These are phyloP conservation scores for Calocybe gambosa DNA, from an alignment of 1,284 basidiomycete species.

Conservation along the genomic window DNA sequence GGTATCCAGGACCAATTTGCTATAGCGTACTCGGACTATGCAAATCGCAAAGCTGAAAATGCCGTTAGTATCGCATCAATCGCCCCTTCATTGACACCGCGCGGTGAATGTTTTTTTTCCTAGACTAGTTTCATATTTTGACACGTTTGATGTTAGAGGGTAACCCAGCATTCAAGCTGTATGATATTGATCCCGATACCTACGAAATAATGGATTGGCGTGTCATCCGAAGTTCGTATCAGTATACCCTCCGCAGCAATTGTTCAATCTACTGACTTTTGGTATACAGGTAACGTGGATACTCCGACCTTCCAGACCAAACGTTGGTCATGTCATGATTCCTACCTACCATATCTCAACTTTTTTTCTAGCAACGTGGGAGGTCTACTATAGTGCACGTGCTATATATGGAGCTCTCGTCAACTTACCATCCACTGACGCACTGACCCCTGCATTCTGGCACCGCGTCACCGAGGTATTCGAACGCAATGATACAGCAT, in stretches of 20 bases:
- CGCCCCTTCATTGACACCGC: constrained; percentile 52
- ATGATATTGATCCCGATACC: constrained; percentile 48
- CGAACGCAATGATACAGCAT: constrained; percentile 39
- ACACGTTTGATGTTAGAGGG: constrained; percentile 24
- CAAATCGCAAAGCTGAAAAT: constrained; percentile 38
- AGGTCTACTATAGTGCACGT: constrained; percentile 52
- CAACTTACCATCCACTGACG: constrained; percentile 23
- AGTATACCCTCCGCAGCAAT: not conserved
- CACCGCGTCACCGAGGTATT: constrained; percentile 54
- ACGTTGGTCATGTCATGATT: constrained; percentile 20
- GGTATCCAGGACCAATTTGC: constrained; percentile 47
- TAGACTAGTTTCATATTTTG: too few species aligned
- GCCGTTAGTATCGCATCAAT: constrained; percentile 46
- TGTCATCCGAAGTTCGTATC: constrained; percentile 34
- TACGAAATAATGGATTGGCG: constrained; percentile 46
- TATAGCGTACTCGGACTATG: constrained; percentile 51
- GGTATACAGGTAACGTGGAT: constrained; percentile 28
- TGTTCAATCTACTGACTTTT: constrained; percentile 1
- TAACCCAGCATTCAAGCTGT: constrained; percentile 48
- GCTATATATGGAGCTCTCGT: constrained; percentile 42
- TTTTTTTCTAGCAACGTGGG: constrained; percentile 38
- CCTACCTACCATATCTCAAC: not conserved
- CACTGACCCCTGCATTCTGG: constrained; percentile 49
- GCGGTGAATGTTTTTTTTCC: constrained; percentile 29
- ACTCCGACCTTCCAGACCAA: constrained; percentile 31